Conservation (phyloP, 257 asterid species). For the Lycium ferocissimum region DNA sequence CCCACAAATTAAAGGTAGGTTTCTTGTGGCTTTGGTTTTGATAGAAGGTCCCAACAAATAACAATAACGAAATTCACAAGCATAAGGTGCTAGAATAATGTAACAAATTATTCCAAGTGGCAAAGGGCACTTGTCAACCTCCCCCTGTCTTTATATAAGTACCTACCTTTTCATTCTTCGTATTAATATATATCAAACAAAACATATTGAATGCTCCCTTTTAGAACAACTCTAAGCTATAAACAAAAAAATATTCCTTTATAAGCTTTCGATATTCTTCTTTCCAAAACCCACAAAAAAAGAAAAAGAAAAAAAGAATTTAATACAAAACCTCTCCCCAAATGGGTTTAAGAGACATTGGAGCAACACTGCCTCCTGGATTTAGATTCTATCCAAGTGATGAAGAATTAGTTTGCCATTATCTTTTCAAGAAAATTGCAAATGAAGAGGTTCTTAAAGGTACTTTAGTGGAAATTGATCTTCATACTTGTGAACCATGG, state of each 20-base stretch:
- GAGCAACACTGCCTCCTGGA: slow-evolving; percentile 83
- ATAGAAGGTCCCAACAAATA: slow-evolving; percentile 38
- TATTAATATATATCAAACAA: slow-evolving; percentile 19
- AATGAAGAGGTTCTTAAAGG: slow-evolving; percentile 57
- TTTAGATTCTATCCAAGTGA: slow-evolving; percentile 89
- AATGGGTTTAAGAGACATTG: slow-evolving; percentile 83
- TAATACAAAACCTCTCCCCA: background rate
- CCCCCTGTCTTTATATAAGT: slow-evolving; percentile 36
- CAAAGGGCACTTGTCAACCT: slow-evolving; percentile 44
- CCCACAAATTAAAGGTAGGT: slow-evolving; percentile 35
- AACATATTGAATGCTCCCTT: background rate
- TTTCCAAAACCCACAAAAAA: background rate
- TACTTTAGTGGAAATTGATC: slow-evolving; percentile 82
- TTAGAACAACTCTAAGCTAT: background rate
- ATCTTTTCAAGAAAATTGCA: slow-evolving; percentile 72
- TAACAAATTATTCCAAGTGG: slow-evolving; percentile 47
- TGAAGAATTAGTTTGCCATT: slow-evolving; percentile 82
- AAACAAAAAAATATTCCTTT: background rate
- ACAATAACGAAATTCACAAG: slow-evolving; percentile 66
- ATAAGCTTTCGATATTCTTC: background rate
- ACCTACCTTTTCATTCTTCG: slow-evolving; percentile 33
- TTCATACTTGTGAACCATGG: slow-evolving; percentile 95
- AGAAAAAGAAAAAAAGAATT: too few relatives aligned
- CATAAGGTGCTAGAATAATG: slow-evolving; percentile 49
- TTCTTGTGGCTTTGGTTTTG: slow-evolving; percentile 51